A percentile compares a stretch with the other conserved stretches of the same genome.
Conservation (phyloP, 2,329 filamentous ascomycete genomes). For the Juglanconis oblonga region DNA sequence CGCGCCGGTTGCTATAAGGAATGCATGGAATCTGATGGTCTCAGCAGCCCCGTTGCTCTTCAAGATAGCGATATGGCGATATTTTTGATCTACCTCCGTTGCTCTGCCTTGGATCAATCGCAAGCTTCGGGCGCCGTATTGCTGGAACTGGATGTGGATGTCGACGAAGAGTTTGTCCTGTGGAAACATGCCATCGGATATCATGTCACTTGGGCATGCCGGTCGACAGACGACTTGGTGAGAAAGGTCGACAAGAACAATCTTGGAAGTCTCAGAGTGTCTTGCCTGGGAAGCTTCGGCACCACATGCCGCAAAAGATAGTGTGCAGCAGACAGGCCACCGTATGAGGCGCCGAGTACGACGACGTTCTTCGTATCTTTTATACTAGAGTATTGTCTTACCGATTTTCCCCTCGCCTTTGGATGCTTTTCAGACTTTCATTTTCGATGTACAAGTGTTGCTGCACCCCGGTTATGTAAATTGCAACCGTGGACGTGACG, state of each 20-base stretch:
- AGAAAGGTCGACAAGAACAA: conserved; percentile 42
- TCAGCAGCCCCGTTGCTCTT: conserved; percentile 15
- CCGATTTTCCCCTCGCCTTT: too few relatives aligned
- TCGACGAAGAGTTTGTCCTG: conserved; percentile 43
- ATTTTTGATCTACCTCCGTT: conserved; percentile 30
- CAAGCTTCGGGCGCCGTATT: conserved; percentile 36
- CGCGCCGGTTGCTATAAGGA: conserved; percentile 48
- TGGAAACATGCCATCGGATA: conserved; percentile 41
- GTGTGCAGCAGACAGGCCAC: conserved; percentile 48
- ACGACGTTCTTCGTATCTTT: conserved; percentile 37
- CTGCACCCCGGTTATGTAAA: too few relatives aligned
- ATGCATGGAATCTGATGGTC: conserved; percentile 36
- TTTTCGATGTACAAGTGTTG: too few relatives aligned
- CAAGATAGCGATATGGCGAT: conserved; percentile 31
- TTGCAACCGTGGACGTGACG: too few relatives aligned
- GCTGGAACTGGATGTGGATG: conserved; percentile 34
- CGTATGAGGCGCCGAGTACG: conserved; percentile 53
- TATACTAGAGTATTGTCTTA: not conserved
- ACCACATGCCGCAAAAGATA: conserved; percentile 51
- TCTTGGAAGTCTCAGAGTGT: conserved; percentile 29
- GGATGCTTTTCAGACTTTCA: too few relatives aligned
- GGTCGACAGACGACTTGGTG: conserved; percentile 39
- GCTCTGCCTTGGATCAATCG: conserved; percentile 41
- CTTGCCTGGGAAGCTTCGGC: conserved; percentile 35
- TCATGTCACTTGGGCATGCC: conserved; percentile 43